A percentile compares a stretch with the other conserved stretches of the same genome.
Evolutionary conservation across 2,329 filamentous ascomycete genomes (phyloP).

Genomic region (Xylaria sp.): DNA sequence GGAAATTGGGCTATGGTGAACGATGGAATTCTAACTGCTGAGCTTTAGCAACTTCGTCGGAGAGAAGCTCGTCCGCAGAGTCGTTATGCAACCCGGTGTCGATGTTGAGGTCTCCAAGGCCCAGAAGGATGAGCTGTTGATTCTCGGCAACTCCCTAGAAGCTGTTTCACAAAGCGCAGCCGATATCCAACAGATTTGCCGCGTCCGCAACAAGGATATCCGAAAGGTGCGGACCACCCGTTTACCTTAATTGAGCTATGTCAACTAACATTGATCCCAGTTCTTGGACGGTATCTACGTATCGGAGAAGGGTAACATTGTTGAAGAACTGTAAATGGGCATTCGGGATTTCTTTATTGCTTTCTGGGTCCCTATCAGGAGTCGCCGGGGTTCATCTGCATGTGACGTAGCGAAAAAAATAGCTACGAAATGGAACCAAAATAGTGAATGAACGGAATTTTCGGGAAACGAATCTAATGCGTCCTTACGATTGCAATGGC

Average conservation of each 20-base stretch:
- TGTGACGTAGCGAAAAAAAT: constrained; percentile 63
- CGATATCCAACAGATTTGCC: constrained; percentile 99
- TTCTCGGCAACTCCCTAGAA: constrained; percentile 95
- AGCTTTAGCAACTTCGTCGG: constrained; percentile 90
- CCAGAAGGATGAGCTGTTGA: constrained; percentile 97
- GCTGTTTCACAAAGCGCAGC: constrained; percentile 96
- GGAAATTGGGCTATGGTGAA: constrained; percentile 26
- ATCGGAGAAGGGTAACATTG: constrained; percentile 97
- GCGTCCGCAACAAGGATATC: constrained; percentile 99
- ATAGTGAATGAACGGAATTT: constrained; percentile 43
- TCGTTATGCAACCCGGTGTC: constrained; percentile 90
- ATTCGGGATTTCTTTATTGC: constrained; percentile 63
- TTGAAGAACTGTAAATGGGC: constrained; percentile 69
- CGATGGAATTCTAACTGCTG: constrained; percentile 46
- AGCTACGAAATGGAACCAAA: constrained; percentile 51
- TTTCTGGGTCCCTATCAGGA: constrained; percentile 69
- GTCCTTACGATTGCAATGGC: constrained; percentile 15
- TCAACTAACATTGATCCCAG: constrained; percentile 57
- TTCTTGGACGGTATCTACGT: constrained; percentile 99
- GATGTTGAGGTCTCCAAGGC: constrained; percentile 88
- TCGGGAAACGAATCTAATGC: constrained; percentile 30
- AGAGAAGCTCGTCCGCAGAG: constrained; percentile 97
- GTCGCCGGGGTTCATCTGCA: constrained; percentile 71
- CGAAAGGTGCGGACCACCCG: constrained; percentile 76
- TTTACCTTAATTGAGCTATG: background rate